Percentiles rank a stretch among this genome's conserved stretches.
These are phyloP conservation scores for Brettanomyces custersianus DNA, from an alignment of 805 yeast species.

Conservation along the genomic window DNA sequence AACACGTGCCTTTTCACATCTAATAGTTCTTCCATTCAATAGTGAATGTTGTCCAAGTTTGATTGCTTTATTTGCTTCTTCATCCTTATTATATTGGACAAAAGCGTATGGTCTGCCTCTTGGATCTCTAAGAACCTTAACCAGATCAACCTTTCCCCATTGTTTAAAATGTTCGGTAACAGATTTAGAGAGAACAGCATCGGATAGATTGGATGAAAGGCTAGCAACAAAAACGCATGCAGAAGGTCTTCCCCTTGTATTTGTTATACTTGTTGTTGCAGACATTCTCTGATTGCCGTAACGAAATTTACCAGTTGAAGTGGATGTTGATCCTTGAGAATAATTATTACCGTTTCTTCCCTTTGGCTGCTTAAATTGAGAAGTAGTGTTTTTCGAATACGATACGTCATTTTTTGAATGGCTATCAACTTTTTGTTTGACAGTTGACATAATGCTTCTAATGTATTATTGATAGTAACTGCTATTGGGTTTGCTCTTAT, in stretches of 20 bases:
- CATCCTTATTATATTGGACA: constrained; percentile 71
- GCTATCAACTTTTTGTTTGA: too few species aligned
- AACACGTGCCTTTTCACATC: constrained; percentile 89
- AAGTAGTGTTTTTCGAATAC: too few species aligned
- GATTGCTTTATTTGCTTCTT: constrained; percentile 63
- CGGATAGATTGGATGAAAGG: constrained; percentile 53
- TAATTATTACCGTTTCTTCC: too few species aligned
- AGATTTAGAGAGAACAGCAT: constrained; percentile 62
- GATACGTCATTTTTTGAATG: too few species aligned
- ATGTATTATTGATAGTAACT: too few species aligned
- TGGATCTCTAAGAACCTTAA: constrained; percentile 77
- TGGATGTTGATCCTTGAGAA: too few species aligned
- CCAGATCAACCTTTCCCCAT: constrained; percentile 66
- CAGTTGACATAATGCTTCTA: too few species aligned
- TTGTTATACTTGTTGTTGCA: too few species aligned
- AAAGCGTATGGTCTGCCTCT: constrained; percentile 85
- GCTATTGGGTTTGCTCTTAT: too few species aligned
- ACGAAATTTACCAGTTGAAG: too few species aligned
- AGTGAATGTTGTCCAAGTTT: constrained; percentile 57
- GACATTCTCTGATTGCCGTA: too few species aligned
- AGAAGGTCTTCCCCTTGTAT: constrained; percentile 60
- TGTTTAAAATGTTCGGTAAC: constrained; percentile 59
- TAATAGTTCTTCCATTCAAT: constrained; percentile 64
- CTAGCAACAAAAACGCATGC: constrained; percentile 90
- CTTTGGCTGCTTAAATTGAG: too few species aligned